These are phyloP conservation scores for Alternaria ventricosa DNA, from an alignment of 2,329 filamentous ascomycete species.

Conservation along the genomic window DNA sequence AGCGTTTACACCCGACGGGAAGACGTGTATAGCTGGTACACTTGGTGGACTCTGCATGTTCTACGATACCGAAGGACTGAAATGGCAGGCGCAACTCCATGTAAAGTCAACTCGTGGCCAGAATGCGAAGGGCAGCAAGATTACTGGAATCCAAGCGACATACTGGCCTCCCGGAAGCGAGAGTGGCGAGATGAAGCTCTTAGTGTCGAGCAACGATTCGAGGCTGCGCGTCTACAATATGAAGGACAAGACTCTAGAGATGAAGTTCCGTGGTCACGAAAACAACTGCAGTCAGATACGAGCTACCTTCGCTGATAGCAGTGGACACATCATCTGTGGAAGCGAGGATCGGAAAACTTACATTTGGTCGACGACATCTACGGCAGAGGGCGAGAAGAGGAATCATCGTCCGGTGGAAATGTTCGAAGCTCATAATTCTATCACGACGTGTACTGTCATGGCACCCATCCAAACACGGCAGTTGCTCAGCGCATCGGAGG, in stretches of 20 bases:
- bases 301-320: conserved; percentile 87
- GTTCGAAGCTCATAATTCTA: conserved; percentile 87
- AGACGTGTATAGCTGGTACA: conserved; percentile 85
- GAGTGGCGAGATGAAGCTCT: conserved; percentile 75
- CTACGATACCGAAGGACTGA: conserved; percentile 90
- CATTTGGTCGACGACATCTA: conserved; percentile 78
- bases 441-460: conserved; percentile 88
- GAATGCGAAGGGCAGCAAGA: conserved; percentile 96
- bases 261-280: conserved; percentile 90
- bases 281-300: conserved; percentile 91
- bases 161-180: conserved; percentile 62
- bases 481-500: conserved; percentile 78
- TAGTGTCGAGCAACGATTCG: conserved; percentile 95
- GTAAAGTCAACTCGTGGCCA: conserved; percentile 91
- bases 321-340: conserved; percentile 84
- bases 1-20: conserved; percentile 90
- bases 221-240: conserved; percentile 89
- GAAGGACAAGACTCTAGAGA: conserved; percentile 80
- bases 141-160: conserved; percentile 88
- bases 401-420: conserved; percentile 86
- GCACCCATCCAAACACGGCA: conserved; percentile 80
- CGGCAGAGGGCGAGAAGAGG: conserved; percentile 67
- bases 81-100: conserved; percentile 83
- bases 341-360: conserved; percentile 91
- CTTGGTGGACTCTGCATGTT: conserved; percentile 86